phyloP scores from a whole-genome alignment of 2,329 filamentous ascomycete genomes.

The Trichoderma atroviride region DNA sequence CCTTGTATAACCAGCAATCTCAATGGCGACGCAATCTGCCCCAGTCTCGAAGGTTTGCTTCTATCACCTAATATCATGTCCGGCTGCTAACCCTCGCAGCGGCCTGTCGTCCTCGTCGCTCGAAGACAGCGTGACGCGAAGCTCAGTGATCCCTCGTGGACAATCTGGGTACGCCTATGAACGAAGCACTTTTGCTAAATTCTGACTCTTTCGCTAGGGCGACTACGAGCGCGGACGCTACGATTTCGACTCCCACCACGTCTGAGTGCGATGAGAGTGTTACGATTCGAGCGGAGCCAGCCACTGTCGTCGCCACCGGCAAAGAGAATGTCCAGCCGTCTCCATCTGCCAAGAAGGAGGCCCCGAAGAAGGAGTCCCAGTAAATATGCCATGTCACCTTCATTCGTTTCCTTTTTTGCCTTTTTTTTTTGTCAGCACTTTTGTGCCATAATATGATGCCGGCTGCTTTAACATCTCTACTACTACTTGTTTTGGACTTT shows the following conservation, averaged over 20 bases:
- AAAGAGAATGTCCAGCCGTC: constrained; percentile 53
- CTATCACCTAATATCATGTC: neutral
- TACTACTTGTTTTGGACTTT: constrained; percentile 26
- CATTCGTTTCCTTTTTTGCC: constrained; percentile 14
- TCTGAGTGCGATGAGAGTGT: constrained; percentile 58
- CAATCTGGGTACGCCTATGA: constrained; percentile 43
- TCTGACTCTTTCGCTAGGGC: constrained; percentile 44
- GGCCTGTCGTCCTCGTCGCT: constrained; percentile 37
- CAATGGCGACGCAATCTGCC: constrained; percentile 43
- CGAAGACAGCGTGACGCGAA: constrained; percentile 36
- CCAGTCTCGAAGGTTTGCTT: constrained; percentile 38
- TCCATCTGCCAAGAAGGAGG: constrained; percentile 49
- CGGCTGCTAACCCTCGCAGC: constrained; percentile 29
- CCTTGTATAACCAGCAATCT: constrained; percentile 42
- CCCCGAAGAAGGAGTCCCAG: constrained; percentile 35
- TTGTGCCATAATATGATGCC: constrained; percentile 26
- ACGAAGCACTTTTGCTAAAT: constrained; percentile 32
- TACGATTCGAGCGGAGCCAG: constrained; percentile 57
- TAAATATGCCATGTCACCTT: constrained; percentile 24
- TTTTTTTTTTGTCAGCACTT: constrained; percentile 25
- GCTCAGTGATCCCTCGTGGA: constrained; percentile 40
- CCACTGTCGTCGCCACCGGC: constrained; percentile 42
- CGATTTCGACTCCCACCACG: constrained; percentile 45
- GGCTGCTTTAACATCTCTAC: constrained; percentile 28
- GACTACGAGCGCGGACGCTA: constrained; percentile 43